Base-by-base conservation (phyloP, 768 basidiomycete genomes). In the Nidularia pulvinata region DNA sequence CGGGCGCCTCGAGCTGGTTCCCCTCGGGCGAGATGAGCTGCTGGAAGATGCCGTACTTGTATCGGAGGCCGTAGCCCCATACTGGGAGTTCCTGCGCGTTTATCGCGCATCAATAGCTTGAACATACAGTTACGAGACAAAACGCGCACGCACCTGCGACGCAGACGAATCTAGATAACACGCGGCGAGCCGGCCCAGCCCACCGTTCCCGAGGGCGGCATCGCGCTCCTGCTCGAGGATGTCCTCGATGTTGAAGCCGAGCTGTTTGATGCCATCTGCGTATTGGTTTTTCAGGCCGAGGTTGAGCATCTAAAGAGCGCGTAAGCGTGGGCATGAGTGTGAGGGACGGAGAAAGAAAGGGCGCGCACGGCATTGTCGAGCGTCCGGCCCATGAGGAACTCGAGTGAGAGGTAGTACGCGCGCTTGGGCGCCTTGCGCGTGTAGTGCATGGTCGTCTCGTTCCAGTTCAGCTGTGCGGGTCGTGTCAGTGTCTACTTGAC, bases 31-130 rank as follows among this genome's bases (percentile, higher is more conserved):
- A 88, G 65, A 98, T 93, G 56, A 94, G 82, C 71, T 92, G 88
- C 71, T 95, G 89, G 83, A 99, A 98, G 74, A 98, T 97, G 51
- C 95, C 95, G 62, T 94, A 95, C 67, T 92, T 86, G 80, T 94
- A 96, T 44, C 95, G 76, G 54, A 97, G 71, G 43, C 95, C 95
- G 62, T 98, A 98, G 45, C 96, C 96, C 94, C 95, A 98, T 22
- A 93, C 82, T 0, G 96, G 96, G 4, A 98, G 80, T 69, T 95
- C 88, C 63, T 81, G 65, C 16, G 46, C 81, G n/a, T n/a, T n/a
- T n/a, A n/a, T n/a, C n/a, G n/a, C n/a, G n/a, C n/a, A n/a, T n/a
- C n/a, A n/a, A n/a, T n/a, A n/a, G n/a, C n/a, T n/a, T n/a, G n/a
- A n/a, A n/a, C n/a, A n/a, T n/a, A n/a, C n/a, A n/a, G n/a, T n/a